Base-by-base conservation (phyloP, 805 yeast species). In the Metschnikowia santaceciliae region DNA sequence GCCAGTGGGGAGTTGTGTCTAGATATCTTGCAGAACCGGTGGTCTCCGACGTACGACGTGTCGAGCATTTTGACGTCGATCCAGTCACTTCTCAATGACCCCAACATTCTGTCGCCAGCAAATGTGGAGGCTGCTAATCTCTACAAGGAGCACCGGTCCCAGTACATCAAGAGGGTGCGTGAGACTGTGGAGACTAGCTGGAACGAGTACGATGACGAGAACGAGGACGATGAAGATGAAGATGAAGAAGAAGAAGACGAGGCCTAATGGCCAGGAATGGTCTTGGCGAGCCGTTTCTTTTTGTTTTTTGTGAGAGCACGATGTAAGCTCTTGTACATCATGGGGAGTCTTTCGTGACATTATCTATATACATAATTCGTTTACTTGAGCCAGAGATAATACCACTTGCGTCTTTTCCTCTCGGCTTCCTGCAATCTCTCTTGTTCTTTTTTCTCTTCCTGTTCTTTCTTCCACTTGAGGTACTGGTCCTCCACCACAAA, bases 21-120 rank as follows among this genome's bases (percentile, higher is more conserved):
- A 56, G 99, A 94, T 71, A 94, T 94, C 58, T 75, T 94, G 58
- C 99, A 94, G 67, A 94, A 92, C 72, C 79, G 98, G 66, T 94
- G 99, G 99, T 87, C 96, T 23, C 99, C 99, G 11, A 94, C 99
- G 0, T 94, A 92, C 65, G 99, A 94, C 64, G 99, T 94, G 36
- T 90, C 96, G 10, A 90, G 96, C 11, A 92, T 94, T 50, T 76
- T 94, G 60, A 94, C 99, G 1, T 88, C 96, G 26, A 84, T 94
- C 52, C 99, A 94, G 67, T 84, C 91, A 50, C 77, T 94, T 55
- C 76, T 94, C 60, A 94, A 94, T 69, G 99, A 94, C 66, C 99
- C 99, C 15, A 94, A 94, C 66, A 95, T 91, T 44, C 84, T 91
- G 47, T 88, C 96, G 22, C 99, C 99, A 1, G 99, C 99, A 1